phyloP scores from a whole-genome alignment of 345 rosid species.

The Hibiscus syriacus region DNA sequence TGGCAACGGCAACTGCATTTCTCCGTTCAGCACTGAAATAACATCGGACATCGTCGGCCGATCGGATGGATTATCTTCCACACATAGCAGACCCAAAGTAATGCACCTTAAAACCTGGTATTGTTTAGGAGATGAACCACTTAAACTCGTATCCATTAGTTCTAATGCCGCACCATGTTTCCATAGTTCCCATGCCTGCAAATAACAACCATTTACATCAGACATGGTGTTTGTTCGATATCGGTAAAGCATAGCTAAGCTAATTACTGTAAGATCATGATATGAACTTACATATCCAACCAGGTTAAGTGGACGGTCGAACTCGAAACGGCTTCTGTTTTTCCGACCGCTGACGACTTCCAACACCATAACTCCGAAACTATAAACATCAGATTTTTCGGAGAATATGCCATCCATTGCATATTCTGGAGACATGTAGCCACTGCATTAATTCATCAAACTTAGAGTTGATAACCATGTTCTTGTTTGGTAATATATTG shows the following conservation, averaged over 20 bases:
- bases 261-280: neutral
- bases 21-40: neutral
- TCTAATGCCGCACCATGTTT: neutral
- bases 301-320: neutral
- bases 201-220: neutral
- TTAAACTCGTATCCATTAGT: neutral
- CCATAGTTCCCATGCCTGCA: slow-evolving; percentile 1
- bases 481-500: no score
- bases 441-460: neutral
- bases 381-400: neutral
- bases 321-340: neutral
- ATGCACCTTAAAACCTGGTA: neutral
- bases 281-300: neutral
- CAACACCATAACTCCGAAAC: neutral
- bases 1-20: neutral
- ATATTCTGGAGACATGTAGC: slow-evolving; percentile 1
- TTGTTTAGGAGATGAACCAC: neutral
- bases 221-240: neutral
- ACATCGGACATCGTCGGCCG: neutral
- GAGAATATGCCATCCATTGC: neutral
- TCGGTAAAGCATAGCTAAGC: no score
- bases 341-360: neutral
- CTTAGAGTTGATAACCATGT: neutral
- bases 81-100: neutral
- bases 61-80: neutral